phyloP scores from a whole-genome alignment of 225 moss, liverwort and hornwort genomes.

The Takakia lepidozioides region DNA sequence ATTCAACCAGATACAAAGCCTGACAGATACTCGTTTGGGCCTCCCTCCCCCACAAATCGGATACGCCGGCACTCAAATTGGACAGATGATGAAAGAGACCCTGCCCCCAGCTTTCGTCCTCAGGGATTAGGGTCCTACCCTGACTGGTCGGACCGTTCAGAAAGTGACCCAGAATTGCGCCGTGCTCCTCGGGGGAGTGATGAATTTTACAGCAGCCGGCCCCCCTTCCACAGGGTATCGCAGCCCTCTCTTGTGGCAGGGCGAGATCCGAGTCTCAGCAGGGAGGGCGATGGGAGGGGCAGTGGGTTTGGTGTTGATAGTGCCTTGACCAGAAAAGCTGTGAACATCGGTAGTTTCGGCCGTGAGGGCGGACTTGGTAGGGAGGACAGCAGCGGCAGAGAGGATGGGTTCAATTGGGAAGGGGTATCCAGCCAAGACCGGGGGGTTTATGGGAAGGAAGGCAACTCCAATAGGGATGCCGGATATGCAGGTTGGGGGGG shows the following conservation, averaged over 20 bases:
- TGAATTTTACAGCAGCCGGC: constrained; percentile 59
- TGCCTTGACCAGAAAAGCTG: constrained; percentile 49
- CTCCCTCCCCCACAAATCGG: constrained; percentile 39
- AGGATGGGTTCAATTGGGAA: constrained; percentile 25
- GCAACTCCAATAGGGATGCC: constrained; percentile 32
- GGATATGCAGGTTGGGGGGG: constrained; percentile 35
- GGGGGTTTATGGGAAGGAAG: constrained; percentile 61
- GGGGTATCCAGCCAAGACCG: constrained; percentile 36
- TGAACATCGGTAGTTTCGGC: constrained; percentile 28
- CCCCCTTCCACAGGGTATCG: constrained; percentile 44
- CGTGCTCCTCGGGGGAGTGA: constrained; percentile 54
- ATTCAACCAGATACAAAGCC: constrained; percentile 23
- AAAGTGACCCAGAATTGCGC: constrained; percentile 45
- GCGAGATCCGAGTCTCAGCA: constrained; percentile 39
- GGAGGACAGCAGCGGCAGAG: constrained; percentile 41
- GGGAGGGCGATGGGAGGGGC: constrained; percentile 37
- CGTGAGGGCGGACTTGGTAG: constrained; percentile 39
- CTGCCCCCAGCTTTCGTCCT: constrained; percentile 58
- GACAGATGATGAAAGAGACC: constrained; percentile 98
- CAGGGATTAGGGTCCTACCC: constrained; percentile 46
- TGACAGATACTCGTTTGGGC: constrained; percentile 37
- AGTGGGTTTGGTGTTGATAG: constrained; percentile 39
- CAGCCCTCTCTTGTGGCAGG: constrained; percentile 32
- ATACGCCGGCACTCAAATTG: constrained; percentile 81
- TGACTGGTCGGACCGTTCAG: constrained; percentile 69